Percentiles rank a stretch among this genome's conserved stretches.
These are phyloP conservation scores for Acanthochlamys bracteata DNA, from an alignment of 106 monocot species.

Conservation along the genomic window DNA sequence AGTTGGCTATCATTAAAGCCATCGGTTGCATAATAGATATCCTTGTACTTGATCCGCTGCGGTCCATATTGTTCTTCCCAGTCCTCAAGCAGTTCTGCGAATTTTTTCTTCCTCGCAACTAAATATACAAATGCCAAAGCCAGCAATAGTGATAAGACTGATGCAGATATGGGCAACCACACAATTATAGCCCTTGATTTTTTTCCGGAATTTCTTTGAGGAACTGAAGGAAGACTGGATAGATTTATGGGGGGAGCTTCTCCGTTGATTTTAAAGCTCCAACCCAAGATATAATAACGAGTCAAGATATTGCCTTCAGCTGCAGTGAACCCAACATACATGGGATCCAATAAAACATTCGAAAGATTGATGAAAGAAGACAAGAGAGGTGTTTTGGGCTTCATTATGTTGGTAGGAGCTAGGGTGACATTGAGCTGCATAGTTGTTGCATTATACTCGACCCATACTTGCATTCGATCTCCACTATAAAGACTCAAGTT, in stretches of 20 bases:
- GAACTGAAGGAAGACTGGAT: neutral
- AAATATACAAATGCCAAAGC: neutral
- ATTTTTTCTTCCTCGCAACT: constrained; percentile 1
- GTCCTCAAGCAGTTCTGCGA: constrained; percentile 2
- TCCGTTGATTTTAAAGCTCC: constrained; percentile 19
- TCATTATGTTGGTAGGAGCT: constrained; percentile 4
- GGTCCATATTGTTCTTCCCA: neutral
- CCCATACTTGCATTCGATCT: constrained; percentile 22
- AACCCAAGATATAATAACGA: constrained; percentile 16
- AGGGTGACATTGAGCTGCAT: constrained; percentile 16
- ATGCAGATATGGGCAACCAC: constrained; percentile 7
- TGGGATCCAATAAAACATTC: constrained; percentile 6
- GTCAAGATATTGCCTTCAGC: constrained; percentile 2
- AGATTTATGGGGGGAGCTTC: constrained; percentile 1
- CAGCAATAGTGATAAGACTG: neutral
- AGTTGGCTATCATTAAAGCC: constrained; percentile 3
- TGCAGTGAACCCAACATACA: constrained; percentile 26
- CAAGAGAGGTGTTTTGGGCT: constrained; percentile 12
- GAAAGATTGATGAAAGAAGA: constrained; percentile 12
- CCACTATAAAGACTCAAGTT: constrained; percentile 15
- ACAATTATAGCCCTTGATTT: constrained; percentile 1
- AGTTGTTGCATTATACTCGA: constrained; percentile 14
- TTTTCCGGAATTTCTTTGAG: neutral
- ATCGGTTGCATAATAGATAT: neutral
- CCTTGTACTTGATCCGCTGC: neutral